Percentiles rank a stretch among this genome's conserved stretches.
Evolutionary conservation across 345 rosid species (phyloP).

Genomic region (Anastatica hierochuntica): DNA sequence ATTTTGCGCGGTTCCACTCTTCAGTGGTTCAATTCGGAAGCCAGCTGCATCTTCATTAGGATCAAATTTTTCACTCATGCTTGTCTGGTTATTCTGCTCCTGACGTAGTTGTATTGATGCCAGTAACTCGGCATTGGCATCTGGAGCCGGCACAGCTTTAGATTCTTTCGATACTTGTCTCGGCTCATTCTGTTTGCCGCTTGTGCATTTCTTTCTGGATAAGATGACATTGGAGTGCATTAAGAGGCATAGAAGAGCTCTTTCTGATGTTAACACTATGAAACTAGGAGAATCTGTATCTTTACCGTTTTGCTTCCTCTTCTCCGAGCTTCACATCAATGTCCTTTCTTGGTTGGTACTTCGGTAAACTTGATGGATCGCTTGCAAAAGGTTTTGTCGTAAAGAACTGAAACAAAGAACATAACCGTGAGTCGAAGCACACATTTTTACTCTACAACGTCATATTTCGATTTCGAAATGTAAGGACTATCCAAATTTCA

Average conservation of each 20-base stretch:
- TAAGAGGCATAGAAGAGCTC: neutral
- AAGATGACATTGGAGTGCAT: neutral
- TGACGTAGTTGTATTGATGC: constrained; percentile 40
- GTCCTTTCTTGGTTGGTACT: constrained; percentile 57
- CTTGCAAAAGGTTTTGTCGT: constrained; percentile 47
- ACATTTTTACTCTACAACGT: no score
- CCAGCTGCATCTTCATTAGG: no score
- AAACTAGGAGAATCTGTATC: neutral
- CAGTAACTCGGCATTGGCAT: constrained; percentile 37
- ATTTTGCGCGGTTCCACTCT: constrained; percentile 26
- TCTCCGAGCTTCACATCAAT: constrained; percentile 40
- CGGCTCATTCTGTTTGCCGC: constrained; percentile 32
- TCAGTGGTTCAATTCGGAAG: no score
- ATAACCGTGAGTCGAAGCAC: neutral
- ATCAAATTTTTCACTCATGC: constrained; percentile 22
- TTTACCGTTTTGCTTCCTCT: constrained; percentile 48
- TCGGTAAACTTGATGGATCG: constrained; percentile 55
- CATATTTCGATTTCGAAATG: no score
- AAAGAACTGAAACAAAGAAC: constrained; percentile 34
- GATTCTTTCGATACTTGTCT: constrained; percentile 32
- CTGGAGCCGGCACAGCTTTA: constrained; percentile 38
- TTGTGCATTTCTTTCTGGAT: constrained; percentile 32
- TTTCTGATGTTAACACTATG: neutral
- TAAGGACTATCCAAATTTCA: neutral
- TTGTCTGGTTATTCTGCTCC: constrained; percentile 28